Base-by-base conservation (phyloP, 2,329 filamentous ascomycete species). In the Macrophomina pseudophaseolina region DNA sequence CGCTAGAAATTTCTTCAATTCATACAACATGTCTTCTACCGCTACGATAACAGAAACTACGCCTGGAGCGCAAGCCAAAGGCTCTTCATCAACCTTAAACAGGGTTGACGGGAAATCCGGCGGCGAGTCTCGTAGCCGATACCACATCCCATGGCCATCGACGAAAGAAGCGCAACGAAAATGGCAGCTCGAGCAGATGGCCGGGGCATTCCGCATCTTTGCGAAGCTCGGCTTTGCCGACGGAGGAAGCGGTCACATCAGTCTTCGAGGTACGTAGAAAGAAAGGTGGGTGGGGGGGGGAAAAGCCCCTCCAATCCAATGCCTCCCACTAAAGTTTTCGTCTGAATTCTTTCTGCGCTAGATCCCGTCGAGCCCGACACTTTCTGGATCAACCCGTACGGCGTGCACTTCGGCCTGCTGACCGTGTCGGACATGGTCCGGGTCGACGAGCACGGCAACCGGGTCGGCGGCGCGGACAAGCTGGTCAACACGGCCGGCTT, bases 401-500 rank as follows among this genome's bases (percentile, higher is more conserved):
- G 86, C 2, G 81, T 83, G 11, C 88, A 91, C 74, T 92, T 91
- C 72, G 88, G 84, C 7, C 77, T 89, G 67, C 80, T 91, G 59
- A 87, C 85, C 68, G 87, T 88, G 0, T 84, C 82, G 1, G 89
- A 91, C 73, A 87, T 91, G 85, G 85, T 91, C 58, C 84, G 88
- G 46, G 82, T 91, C 1, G 85, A 91, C 69, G 81, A 87, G 63
- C 75, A 84, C 11, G 90, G 89, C 16, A 83, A 84, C 14, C 82
- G 89, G 7, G 83, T 90, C 4, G 88, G 87, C 12, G 89, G 89
- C 1, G 82, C 79, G 66, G 83, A 77, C n/a, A 80, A 84, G 35
- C 85, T 89, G 2, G 84, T 85, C 53, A 92, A 92, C 74, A 85
- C 86, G 3, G 88, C 90, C 0, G 90, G 90, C 6, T 91, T 90